Base-by-base conservation (phyloP, 768 basidiomycete species). In the Sporobolomyces phaffii region DNA sequence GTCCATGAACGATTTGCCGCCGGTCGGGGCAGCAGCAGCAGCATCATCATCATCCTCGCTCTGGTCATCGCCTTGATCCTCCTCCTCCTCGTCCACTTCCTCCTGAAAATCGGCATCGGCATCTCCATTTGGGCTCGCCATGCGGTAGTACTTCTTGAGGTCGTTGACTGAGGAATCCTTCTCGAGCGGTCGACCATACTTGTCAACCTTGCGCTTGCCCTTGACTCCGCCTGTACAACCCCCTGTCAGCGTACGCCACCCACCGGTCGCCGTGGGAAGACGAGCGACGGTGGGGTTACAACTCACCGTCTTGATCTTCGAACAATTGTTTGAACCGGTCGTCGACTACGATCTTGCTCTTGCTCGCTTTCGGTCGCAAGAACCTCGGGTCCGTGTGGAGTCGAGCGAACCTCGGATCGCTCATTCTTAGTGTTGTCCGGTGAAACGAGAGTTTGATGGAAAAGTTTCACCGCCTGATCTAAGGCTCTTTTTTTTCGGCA, bases 311-410 rank as follows among this genome's bases (percentile, higher is more conserved):
- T 26, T 38, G 31, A 26, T 67, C 78, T 63, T 82, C 80, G 48
- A 97, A 84, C 24, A 96, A 82, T 60, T 82, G 80, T 77, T 87
- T 90, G 83, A 98, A 99, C 28, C 96, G 86, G 15, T 91, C 86
- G 77, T 99, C 96, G 41, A 97, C 83, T 59, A 88, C 84, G 58
- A 96, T 87, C 78, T 92, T 96, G 70, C 84, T 80, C 63, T 85
- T 80, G 40, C 86, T 84, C 78, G 87, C 90, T 76, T 85, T 89
- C 3, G 90, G 88, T 36, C 84, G 83, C 29, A 92, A 82, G 80
- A 99, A 99, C 53, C 96, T 85, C 50, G 96, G 96, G 77, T 99
- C 94, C 18, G 90, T 85, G 76, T 85, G 87, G 61, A 97, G 81
- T 58, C 89, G 82, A 24, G 88, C 83, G 77, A 98, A 99, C 26